These are phyloP conservation scores for Aphanomyces cochlioides DNA, from an alignment of 352 stramenopile genomes.

Conservation along the genomic window DNA sequence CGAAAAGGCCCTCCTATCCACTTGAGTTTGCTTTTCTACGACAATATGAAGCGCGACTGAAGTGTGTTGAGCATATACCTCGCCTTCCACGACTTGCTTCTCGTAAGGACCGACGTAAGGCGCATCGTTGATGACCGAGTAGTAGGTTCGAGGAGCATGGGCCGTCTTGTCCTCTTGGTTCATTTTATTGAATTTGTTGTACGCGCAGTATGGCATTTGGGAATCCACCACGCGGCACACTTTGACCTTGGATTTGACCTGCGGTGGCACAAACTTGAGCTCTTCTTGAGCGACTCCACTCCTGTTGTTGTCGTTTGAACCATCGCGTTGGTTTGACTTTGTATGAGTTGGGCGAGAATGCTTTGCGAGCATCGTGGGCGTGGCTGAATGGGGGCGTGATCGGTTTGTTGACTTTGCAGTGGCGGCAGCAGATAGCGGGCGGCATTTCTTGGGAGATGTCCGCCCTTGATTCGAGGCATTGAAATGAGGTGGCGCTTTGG, in stretches of 20 bases:
- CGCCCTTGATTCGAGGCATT: background rate
- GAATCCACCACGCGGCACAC: slow-evolving; percentile 33
- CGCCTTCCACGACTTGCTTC: slow-evolving; percentile 47
- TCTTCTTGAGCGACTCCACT: background rate
- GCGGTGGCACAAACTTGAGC: background rate
- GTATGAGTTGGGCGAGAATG: background rate
- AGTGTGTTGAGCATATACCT: slow-evolving; percentile 35
- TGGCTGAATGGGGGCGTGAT: background rate
- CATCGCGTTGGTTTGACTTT: slow-evolving; percentile 17
- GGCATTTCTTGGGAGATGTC: slow-evolving; percentile 9
- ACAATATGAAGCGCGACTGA: background rate
- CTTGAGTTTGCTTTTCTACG: slow-evolving; percentile 54
- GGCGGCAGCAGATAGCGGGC: slow-evolving; percentile 2
- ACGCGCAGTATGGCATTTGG: slow-evolving; percentile 68
- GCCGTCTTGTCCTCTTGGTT: slow-evolving; percentile 31
- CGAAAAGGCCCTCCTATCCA: slow-evolving; percentile 73
- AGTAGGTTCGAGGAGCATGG: slow-evolving; percentile 41
- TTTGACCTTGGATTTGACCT: slow-evolving; percentile 22
- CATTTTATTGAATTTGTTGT: slow-evolving; percentile 53
- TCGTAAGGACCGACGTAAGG: slow-evolving; percentile 57
- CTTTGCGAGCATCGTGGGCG: slow-evolving; percentile 11
- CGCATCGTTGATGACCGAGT: slow-evolving; percentile 77
- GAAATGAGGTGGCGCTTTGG: background rate
- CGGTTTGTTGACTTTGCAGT: background rate
- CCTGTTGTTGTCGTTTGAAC: background rate